A percentile compares a stretch with the other conserved stretches of the same genome.
These are phyloP conservation scores for Corylus heterophylla DNA, from an alignment of 306 rosid species.

Conservation along the genomic window DNA sequence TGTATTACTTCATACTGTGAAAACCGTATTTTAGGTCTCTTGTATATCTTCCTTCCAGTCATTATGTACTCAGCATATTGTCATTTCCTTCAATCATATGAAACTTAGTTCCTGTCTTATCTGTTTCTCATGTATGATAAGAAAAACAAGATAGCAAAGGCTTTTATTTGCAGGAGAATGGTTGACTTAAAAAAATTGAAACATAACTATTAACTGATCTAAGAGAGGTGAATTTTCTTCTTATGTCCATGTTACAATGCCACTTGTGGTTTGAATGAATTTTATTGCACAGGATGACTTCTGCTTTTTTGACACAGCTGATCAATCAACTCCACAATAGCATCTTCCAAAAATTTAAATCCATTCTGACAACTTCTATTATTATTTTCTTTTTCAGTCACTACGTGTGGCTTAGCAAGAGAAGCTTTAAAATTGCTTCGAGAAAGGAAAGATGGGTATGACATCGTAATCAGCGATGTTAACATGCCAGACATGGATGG, in stretches of 20 bases:
- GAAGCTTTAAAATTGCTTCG: constrained; percentile 84
- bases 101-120: not conserved
- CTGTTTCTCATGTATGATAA: not conserved
- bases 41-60: not conserved
- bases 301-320: constrained; percentile 9
- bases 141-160: not conserved
- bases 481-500: constrained; percentile 99
- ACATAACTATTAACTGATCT: not conserved
- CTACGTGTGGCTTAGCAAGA: constrained; percentile 84
- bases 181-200: not conserved
- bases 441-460: constrained; percentile 83
- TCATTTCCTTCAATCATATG: not conserved
- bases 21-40: not conserved
- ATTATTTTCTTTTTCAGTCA: constrained; percentile 59
- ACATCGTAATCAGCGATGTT: constrained; percentile 93
- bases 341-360: not conserved
- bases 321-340: constrained; percentile 16
- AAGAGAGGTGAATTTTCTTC: not conserved
- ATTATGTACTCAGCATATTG: too few species aligned
- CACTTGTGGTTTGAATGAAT: constrained; percentile 3
- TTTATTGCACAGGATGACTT: constrained; percentile 8
- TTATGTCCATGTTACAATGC: not conserved
- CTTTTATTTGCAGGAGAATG: not conserved
- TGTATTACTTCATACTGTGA: not conserved
- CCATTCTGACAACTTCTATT: constrained; percentile 16